Evolutionary conservation across 2,329 filamentous ascomycete genomes (phyloP).

Genomic region (Ascocoryne sarcoides): DNA sequence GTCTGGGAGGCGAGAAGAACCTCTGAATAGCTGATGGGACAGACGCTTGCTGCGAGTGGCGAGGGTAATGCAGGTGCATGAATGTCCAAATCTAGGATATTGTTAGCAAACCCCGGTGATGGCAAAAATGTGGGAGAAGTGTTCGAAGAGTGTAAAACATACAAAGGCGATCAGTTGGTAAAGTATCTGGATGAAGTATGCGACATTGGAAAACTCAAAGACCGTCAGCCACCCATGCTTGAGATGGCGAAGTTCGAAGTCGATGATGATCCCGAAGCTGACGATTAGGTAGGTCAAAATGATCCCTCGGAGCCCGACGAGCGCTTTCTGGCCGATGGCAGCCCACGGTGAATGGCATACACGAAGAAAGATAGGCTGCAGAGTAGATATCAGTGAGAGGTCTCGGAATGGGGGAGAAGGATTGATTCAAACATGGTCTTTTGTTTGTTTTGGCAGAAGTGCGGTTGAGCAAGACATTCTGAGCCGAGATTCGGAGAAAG

Average conservation of each 20-base stretch:
- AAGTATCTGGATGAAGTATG: constrained; percentile 22
- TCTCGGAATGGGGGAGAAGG: not conserved
- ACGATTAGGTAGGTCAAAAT: constrained; percentile 19
- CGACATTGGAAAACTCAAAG: constrained; percentile 26
- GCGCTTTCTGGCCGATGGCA: constrained; percentile 22
- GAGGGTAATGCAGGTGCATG: constrained; percentile 28
- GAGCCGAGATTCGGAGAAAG: constrained; percentile 1
- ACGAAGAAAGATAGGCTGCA: constrained; percentile 28
- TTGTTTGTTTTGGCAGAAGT: constrained; percentile 26
- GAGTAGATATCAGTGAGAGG: constrained; percentile 5
- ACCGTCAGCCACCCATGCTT: constrained; percentile 16
- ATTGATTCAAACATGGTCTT: constrained; percentile 21
- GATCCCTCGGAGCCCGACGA: constrained; percentile 21
- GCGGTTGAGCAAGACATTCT: constrained; percentile 28
- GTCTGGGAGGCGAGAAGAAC: constrained; percentile 21
- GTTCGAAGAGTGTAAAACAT: constrained; percentile 9
- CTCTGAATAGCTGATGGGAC: constrained; percentile 14
- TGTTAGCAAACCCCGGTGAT: not conserved
- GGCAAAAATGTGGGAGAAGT: too few species aligned
- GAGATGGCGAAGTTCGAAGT: constrained; percentile 20
- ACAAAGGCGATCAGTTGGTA: constrained; percentile 27
- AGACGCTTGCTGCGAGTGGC: constrained; percentile 14
- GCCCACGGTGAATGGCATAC: constrained; percentile 29
- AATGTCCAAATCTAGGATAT: constrained; percentile 25
- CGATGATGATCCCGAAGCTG: constrained; percentile 17